A percentile compares a stretch with the other conserved stretches of the same genome.
These are phyloP conservation scores for Arachis monticola DNA, from an alignment of 331 rosid species.

Conservation along the genomic window DNA sequence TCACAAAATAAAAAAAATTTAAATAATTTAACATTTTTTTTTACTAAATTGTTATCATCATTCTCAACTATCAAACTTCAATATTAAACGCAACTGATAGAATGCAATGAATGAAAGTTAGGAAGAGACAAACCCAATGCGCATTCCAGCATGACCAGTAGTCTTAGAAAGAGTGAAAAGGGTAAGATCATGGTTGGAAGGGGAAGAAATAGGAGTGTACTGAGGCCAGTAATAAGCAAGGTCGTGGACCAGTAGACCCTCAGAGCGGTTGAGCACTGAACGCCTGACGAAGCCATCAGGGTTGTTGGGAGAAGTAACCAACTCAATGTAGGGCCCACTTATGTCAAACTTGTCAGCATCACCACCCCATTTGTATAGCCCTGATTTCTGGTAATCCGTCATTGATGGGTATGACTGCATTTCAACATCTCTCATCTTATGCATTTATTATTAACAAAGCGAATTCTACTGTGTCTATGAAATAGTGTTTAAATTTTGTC, in stretches of 20 bases:
- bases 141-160: constrained; percentile 92
- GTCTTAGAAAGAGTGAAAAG: constrained; percentile 82
- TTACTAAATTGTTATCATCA: too few relatives aligned
- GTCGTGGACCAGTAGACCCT: constrained; percentile 75
- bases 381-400: constrained; percentile 82
- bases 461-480: too few relatives aligned
- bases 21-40: too few relatives aligned
- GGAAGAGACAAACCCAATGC: constrained; percentile 63
- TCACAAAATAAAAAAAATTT: too few relatives aligned
- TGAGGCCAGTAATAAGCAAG: constrained; percentile 98
- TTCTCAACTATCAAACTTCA: too few relatives aligned
- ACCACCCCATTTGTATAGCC: constrained; percentile 84
- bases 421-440: too few relatives aligned
- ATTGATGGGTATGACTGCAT: constrained; percentile 84
- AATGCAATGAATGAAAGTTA: too few relatives aligned
- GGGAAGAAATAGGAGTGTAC: constrained; percentile 79
- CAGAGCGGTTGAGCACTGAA: constrained; percentile 60
- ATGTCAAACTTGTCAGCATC: constrained; percentile 60
- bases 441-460: not conserved
- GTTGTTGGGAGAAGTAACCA: constrained; percentile 90
- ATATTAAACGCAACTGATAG: too few relatives aligned
- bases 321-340: constrained; percentile 78
- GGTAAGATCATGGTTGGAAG: constrained; percentile 64
- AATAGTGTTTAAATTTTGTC: too few relatives aligned
- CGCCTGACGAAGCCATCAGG: constrained; percentile 79